Percentiles rank a stretch among this genome's conserved stretches.
Conservation (phyloP, 306 rosid species). For the Parietaria judaica region DNA sequence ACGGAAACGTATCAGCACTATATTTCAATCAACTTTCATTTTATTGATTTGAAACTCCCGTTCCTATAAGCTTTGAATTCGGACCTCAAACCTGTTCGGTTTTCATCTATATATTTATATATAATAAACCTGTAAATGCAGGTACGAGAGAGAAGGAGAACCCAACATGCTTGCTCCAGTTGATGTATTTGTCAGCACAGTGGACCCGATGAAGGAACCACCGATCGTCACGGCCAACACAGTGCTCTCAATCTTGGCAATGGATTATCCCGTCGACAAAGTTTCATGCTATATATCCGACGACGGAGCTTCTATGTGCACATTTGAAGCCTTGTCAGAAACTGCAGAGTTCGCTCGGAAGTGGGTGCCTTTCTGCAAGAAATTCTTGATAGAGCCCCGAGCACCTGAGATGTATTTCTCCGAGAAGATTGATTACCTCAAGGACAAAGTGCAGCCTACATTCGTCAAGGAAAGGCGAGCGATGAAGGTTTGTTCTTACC, state of each 20-base stretch:
- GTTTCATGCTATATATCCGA: conserved; percentile 89
- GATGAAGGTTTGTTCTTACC: conserved; percentile 57
- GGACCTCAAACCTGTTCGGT: neutral
- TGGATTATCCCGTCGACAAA: conserved; percentile 90
- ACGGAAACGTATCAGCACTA: too few relatives aligned
- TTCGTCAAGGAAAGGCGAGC: conserved; percentile 92
- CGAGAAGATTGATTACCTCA: conserved; percentile 85
- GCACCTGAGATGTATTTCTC: conserved; percentile 86
- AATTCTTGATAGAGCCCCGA: conserved; percentile 70
- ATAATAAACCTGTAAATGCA: conserved; percentile 19
- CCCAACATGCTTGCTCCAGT: conserved; percentile 78
- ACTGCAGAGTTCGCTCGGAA: conserved; percentile 88
- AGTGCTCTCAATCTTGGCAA: conserved; percentile 73
- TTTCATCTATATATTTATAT: neutral
- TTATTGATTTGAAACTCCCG: too few relatives aligned
- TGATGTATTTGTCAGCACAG: conserved; percentile 89
- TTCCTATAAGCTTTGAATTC: too few relatives aligned
- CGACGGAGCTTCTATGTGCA: conserved; percentile 94
- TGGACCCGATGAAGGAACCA: conserved; percentile 98
- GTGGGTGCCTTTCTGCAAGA: conserved; percentile 97
- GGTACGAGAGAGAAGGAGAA: conserved; percentile 88
- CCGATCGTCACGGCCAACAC: conserved; percentile 88
- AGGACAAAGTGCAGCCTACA: conserved; percentile 96
- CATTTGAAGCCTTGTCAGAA: conserved; percentile 76
- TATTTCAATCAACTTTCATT: too few relatives aligned